Percentiles rank a stretch among this genome's conserved stretches.
These are phyloP conservation scores for Picea glauca DNA, from an alignment of 75 land plant species.

Conservation along the genomic window DNA sequence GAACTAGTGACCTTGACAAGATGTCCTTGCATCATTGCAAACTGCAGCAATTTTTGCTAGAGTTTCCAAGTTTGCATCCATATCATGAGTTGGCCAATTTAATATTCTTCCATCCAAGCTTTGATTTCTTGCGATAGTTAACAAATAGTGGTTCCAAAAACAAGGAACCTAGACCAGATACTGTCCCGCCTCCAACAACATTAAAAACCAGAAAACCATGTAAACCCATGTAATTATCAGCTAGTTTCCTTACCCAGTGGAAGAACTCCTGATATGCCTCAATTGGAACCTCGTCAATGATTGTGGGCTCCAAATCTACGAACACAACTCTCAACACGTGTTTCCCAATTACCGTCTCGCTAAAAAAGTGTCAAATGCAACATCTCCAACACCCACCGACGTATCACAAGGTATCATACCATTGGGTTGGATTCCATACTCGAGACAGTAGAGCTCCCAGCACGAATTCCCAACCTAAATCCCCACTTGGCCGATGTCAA, in stretches of 20 bases:
- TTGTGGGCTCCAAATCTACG: slow-evolving; percentile 68
- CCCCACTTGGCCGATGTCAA: slow-evolving; percentile 72
- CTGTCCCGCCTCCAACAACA: slow-evolving; percentile 77
- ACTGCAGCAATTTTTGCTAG: too few species aligned
- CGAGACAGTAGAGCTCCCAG: slow-evolving; percentile 68
- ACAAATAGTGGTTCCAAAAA: slow-evolving; percentile 52
- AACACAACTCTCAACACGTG: slow-evolving; percentile 48
- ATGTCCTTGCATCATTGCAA: too few species aligned
- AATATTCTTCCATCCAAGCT: slow-evolving; percentile 21
- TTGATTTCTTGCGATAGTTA: slow-evolving; percentile 43
- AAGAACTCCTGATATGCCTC: slow-evolving; percentile 38
- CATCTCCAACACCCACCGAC: slow-evolving; percentile 33
- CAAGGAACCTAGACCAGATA: slow-evolving; percentile 59
- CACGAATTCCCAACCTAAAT: slow-evolving; percentile 73
- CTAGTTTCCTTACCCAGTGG: slow-evolving; percentile 47
- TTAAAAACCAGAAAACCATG: slow-evolving; percentile 68
- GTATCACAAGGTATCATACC: slow-evolving; percentile 59
- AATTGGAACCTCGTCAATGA: slow-evolving; percentile 63
- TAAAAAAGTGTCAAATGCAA: slow-evolving; percentile 80
- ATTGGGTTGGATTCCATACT: slow-evolving; percentile 60
- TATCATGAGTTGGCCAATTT: too few species aligned
- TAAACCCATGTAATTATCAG: slow-evolving; percentile 61
- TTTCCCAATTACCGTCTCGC: slow-evolving; percentile 68
- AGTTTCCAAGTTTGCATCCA: too few species aligned
- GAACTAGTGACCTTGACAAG: too few species aligned